Conservation (phyloP, 192 early-diverging fungal genomes). For the Coemansia sp. region DNA sequence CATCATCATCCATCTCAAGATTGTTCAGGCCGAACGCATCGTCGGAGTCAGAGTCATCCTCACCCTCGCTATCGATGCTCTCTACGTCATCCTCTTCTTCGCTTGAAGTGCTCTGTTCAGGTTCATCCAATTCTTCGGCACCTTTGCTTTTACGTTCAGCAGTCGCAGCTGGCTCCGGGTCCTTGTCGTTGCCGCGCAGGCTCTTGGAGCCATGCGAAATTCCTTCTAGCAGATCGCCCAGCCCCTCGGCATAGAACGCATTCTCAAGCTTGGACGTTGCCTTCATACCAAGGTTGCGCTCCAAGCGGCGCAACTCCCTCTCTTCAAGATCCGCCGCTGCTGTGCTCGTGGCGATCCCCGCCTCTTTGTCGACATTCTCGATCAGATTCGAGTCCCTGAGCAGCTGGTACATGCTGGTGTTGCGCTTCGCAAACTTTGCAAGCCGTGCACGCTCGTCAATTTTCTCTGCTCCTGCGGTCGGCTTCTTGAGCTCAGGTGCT, state of each 20-base stretch:
- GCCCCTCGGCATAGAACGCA: conserved; percentile 47
- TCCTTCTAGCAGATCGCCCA: conserved; percentile 44
- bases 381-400: conserved; percentile 52
- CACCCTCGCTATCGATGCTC: not conserved
- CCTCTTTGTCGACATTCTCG: conserved; percentile 38
- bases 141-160: not conserved
- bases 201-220: conserved; percentile 38
- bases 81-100: conserved; percentile 19
- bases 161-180: not conserved
- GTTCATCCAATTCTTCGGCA: conserved; percentile 1
- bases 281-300: conserved; percentile 54
- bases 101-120: not conserved
- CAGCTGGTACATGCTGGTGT: conserved; percentile 53
- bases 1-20: conserved; percentile 21
- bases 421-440: conserved; percentile 55
- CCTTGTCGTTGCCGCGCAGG: conserved; percentile 9
- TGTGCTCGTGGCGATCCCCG: conserved; percentile 15
- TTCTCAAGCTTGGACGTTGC: conserved; percentile 39
- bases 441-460: conserved; percentile 43
- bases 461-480: not conserved
- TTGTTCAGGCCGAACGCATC: conserved; percentile 37
- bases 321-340: conserved; percentile 49
- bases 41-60: conserved; percentile 16
- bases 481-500: not conserved
- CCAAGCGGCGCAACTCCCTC: conserved; percentile 51